Conservation (phyloP, 2,329 filamentous ascomycete species). For the Phyllosticta paracitricarpa region DNA sequence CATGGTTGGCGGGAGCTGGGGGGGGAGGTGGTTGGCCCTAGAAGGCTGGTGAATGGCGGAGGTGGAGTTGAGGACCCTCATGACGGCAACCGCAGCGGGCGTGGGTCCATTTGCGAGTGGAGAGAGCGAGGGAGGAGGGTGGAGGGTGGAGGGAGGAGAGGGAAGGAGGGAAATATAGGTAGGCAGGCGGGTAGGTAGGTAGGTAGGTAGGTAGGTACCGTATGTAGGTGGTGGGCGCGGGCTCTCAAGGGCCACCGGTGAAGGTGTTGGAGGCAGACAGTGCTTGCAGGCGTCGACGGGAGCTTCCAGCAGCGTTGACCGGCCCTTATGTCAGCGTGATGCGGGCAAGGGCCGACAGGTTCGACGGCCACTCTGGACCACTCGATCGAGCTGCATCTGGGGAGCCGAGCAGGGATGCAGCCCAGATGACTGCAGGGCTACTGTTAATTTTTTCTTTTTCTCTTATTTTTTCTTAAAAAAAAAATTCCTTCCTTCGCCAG, state of each 20-base stretch:
- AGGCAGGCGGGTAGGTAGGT: too few species aligned
- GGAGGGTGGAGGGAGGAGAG: too few species aligned
- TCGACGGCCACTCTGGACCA: neutral
- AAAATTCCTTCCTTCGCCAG: too few species aligned
- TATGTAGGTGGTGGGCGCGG: too few species aligned
- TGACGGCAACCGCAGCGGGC: neutral
- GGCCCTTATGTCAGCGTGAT: neutral
- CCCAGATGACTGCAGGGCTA: neutral
- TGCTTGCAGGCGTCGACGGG: too few species aligned
- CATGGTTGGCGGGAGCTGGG: neutral
- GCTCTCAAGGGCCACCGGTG: neutral
- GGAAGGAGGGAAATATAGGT: neutral
- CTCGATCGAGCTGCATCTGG: neutral
- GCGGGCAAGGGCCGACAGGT: neutral
- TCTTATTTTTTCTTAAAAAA: too few species aligned
- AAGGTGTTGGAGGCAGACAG: neutral
- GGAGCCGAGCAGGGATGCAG: neutral
- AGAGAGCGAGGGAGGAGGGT: too few species aligned
- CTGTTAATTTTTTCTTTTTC: neutral
- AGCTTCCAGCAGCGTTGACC: neutral
- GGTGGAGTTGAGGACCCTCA: conserved; percentile 8
- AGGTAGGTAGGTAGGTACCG: neutral
- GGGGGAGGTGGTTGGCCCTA: neutral
- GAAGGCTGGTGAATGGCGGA: neutral
- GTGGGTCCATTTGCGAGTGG: conserved; percentile 3